phyloP scores from a whole-genome alignment of 2,329 filamentous ascomycete species.

The Trichothecium roseum region DNA sequence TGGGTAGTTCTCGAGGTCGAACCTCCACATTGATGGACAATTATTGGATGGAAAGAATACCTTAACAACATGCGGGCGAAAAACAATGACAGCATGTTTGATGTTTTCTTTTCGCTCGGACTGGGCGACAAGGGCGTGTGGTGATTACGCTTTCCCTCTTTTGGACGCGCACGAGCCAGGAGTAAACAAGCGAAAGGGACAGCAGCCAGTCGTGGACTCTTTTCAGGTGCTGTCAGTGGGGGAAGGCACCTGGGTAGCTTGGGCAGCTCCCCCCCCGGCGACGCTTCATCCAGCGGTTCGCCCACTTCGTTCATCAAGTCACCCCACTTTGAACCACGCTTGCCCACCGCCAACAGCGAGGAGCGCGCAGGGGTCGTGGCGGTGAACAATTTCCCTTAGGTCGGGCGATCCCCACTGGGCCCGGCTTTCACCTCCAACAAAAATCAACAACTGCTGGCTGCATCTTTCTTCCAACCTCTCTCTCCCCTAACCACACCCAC shows the following conservation, averaged over 20 bases:
- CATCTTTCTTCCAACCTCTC: slow-evolving; percentile 13
- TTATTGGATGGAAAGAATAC: too few species aligned
- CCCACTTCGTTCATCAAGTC: too few species aligned
- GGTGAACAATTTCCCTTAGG: slow-evolving; percentile 21
- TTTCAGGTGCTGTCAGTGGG: too few species aligned
- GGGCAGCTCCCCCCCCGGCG: too few species aligned
- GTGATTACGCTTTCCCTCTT: slow-evolving; percentile 6
- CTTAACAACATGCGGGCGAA: not conserved
- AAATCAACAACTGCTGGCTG: slow-evolving; percentile 23
- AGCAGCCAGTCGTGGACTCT: too few species aligned
- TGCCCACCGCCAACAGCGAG: slow-evolving; percentile 1
- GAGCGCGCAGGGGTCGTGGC: slow-evolving; percentile 17
- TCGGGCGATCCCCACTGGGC: slow-evolving; percentile 9
- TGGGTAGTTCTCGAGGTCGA: too few species aligned
- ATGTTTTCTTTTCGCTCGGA: too few species aligned
- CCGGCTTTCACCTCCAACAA: slow-evolving; percentile 14
- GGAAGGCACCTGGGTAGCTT: too few species aligned
- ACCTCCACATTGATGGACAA: too few species aligned
- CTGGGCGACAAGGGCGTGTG: not conserved
- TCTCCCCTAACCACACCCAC: slow-evolving; percentile 6
- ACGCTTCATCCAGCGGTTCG: too few species aligned
- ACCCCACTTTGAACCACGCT: too few species aligned
- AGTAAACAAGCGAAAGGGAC: slow-evolving; percentile 24
- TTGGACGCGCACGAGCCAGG: slow-evolving; percentile 16
- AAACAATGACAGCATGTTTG: not conserved